These are phyloP conservation scores for Sequoiadendron giganteum DNA, from an alignment of 75 land plant genomes.

Conservation along the genomic window DNA sequence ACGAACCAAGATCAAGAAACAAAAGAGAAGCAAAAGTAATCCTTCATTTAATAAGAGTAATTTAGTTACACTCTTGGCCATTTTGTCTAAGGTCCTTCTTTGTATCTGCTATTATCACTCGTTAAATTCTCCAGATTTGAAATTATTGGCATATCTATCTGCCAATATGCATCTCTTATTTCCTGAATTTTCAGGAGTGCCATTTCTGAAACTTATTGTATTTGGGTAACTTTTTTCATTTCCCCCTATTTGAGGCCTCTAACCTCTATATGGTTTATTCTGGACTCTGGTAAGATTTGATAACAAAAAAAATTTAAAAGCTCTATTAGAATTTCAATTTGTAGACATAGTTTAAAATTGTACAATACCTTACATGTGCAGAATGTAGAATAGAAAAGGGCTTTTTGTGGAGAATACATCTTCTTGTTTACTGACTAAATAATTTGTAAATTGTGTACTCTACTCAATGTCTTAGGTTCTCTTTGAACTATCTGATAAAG, in stretches of 20 bases:
- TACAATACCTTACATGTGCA: background rate
- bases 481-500: background rate
- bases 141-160: background rate
- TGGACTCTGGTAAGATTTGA: background rate
- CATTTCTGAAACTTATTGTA: background rate
- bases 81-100: background rate
- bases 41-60: background rate
- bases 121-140: background rate
- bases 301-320: background rate
- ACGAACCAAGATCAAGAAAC: background rate
- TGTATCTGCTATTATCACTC: background rate
- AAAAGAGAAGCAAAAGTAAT: background rate
- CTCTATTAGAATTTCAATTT: background rate
- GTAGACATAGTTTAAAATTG: background rate
- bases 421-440: background rate
- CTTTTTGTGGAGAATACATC: background rate
- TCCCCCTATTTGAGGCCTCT: background rate
- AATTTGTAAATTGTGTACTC: background rate
- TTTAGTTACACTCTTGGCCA: background rate
- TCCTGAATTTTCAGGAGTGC: background rate
- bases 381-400: background rate
- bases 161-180: background rate
- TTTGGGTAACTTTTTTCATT: background rate
- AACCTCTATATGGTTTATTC: background rate
- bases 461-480: background rate